Base-by-base conservation (phyloP, 1,139 yeast genomes). In the Hyphopichia wangnamkhiaoensis region DNA sequence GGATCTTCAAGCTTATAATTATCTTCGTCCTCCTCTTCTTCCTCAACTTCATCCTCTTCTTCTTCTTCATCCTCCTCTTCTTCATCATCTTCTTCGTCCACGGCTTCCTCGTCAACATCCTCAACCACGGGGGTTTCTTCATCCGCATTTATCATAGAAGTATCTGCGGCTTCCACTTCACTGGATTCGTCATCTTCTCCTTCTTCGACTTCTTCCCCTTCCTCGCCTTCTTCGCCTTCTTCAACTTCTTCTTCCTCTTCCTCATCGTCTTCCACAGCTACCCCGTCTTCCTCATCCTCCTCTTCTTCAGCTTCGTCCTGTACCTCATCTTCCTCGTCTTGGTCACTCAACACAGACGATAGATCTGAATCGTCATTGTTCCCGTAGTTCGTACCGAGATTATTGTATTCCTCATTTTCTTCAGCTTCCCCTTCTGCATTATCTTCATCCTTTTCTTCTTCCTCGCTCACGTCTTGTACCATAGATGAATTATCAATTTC, bases 1-100 rank as follows among this genome's bases (percentile, higher is more conserved):
- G 68, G 68, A 35, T 66, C 74, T 39, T 65, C 74, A 12, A 67
- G 55, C 36, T 59, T 56, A 39, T 58, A 66, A 35, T 58, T 59
- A 25, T 63, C 71, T 36, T 65, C 71, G 21, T 65, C 73, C 8
- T 50, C 62, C 21, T 50, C 60, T 6, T 49, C 57, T 14, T 52
- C 57, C 10, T 50, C 61, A 9, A 48, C 59, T 2, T 51, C 54
- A 2, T 50, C 61, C 7, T 52, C 59, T 21, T 54, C 61, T 1
- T 50, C 55, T 14, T 51, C 59, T 10, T 50, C 61, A 8, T 24
- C 53, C 5, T 49, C 54, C 14, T 32, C 21, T 5, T 23, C 28
- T 4, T 15, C 13, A 10, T 24, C 28, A 9, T 37, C 43, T 7
- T 49, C 52, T 10, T 27, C 32, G 27, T 52, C 58, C 30, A 49